Percentiles rank a stretch among this genome's conserved stretches.
These are phyloP conservation scores for Aspergillus funiculosus DNA, from an alignment of 495 filamentous ascomycete species.

Conservation along the genomic window DNA sequence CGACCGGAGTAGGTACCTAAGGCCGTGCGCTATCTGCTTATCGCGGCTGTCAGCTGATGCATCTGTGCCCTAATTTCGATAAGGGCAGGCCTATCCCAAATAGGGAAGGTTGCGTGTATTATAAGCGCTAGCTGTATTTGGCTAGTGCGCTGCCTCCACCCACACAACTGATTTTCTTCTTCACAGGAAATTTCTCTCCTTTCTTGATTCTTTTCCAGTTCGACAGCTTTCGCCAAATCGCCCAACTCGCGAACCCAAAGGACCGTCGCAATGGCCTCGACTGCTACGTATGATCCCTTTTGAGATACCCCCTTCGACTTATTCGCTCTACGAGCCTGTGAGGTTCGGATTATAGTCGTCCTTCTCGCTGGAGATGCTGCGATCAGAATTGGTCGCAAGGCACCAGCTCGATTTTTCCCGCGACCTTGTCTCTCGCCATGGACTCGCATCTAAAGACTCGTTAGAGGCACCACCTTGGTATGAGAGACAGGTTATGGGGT, in stretches of 20 bases:
- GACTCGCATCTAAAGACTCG: slow-evolving; percentile 27
- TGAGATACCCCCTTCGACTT: slow-evolving; percentile 34
- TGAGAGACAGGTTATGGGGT: slow-evolving; percentile 58
- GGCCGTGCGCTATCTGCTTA: not conserved
- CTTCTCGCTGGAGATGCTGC: slow-evolving; percentile 66
- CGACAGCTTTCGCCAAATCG: slow-evolving; percentile 39
- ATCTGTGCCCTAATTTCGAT: slow-evolving; percentile 28
- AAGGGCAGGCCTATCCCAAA: slow-evolving; percentile 20
- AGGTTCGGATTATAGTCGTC: slow-evolving; percentile 62
- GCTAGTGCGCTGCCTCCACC: slow-evolving; percentile 21
- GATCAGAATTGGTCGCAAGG: slow-evolving; percentile 39
- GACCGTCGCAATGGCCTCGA: slow-evolving; percentile 47
- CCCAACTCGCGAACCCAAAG: slow-evolving; percentile 37
- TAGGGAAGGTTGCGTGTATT: slow-evolving; percentile 2
- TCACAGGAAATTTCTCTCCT: slow-evolving; percentile 21
- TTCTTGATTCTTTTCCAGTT: slow-evolving; percentile 29
- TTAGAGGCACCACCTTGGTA: slow-evolving; percentile 42
- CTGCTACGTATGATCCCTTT: slow-evolving; percentile 58
- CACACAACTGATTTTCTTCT: slow-evolving; percentile 37
- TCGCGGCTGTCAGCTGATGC: slow-evolving; percentile 8
- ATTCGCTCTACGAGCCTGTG: slow-evolving; percentile 45
- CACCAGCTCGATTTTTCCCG: slow-evolving; percentile 79
- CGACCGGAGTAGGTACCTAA: not conserved
- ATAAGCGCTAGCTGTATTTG: slow-evolving; percentile 12
- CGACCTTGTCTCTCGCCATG: slow-evolving; percentile 41